phyloP scores from a whole-genome alignment of 257 asterid genomes.

The Penstemon davidsonii region DNA sequence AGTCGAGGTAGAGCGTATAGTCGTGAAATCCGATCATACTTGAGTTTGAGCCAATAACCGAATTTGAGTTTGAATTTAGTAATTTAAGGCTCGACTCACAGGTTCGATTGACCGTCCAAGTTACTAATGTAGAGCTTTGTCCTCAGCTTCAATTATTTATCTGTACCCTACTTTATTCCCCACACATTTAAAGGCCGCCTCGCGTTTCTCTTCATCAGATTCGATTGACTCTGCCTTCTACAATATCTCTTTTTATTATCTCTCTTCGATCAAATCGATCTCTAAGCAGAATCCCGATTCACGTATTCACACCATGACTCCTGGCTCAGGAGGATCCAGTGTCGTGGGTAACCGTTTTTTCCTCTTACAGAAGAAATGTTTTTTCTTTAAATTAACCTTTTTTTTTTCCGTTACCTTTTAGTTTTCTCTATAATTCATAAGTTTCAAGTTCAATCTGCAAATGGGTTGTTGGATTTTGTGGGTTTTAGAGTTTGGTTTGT shows the following conservation, averaged over 20 bases:
- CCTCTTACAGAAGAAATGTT: background rate
- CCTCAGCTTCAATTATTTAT: no score
- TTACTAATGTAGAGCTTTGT: no score
- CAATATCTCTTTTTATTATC: background rate
- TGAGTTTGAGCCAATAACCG: no score
- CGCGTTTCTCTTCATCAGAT: conserved; percentile 1
- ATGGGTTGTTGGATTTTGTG: conserved; percentile 7
- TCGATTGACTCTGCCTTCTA: conserved; percentile 21
- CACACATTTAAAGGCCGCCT: conserved; percentile 25
- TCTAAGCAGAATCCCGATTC: conserved; percentile 20
- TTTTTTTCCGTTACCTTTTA: background rate
- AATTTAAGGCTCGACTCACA: no score
- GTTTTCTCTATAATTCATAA: background rate
- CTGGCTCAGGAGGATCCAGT: conserved; percentile 77
- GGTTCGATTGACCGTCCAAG: no score
- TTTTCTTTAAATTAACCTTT: background rate
- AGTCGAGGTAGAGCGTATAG: no score
- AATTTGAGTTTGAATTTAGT: no score
- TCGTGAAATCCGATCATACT: no score
- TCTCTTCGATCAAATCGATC: conserved; percentile 39
- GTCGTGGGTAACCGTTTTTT: conserved; percentile 51
- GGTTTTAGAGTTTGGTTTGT: background rate
- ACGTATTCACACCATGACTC: conserved; percentile 46
- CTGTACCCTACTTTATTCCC: conserved; percentile 25
- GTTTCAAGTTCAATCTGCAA: background rate